Conservation (phyloP, 495 filamentous ascomycete genomes). For the Hamigera avellanea region DNA sequence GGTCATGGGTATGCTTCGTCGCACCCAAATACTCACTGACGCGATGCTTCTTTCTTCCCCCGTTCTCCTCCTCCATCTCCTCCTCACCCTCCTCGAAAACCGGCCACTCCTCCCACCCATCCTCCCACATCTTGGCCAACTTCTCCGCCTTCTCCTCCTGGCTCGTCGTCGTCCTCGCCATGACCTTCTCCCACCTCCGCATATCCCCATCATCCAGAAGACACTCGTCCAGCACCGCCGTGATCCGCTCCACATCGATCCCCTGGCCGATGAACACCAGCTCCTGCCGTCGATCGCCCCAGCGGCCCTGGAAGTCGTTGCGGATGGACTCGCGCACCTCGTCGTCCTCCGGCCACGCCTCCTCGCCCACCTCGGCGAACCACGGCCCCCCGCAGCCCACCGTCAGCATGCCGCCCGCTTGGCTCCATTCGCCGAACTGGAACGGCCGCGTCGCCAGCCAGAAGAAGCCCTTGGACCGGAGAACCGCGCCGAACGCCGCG, state of each 20-base stretch:
- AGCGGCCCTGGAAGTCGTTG: slow-evolving; percentile 36
- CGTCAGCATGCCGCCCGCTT: slow-evolving; percentile 48
- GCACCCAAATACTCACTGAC: slow-evolving; percentile 21
- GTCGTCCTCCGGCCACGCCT: slow-evolving; percentile 32
- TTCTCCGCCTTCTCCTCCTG: slow-evolving; percentile 22
- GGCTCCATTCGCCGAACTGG: slow-evolving; percentile 46
- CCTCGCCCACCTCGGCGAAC: slow-evolving; percentile 36
- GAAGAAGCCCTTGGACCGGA: slow-evolving; percentile 37
- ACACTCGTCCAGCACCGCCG: slow-evolving; percentile 34
- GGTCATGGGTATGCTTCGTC: slow-evolving; percentile 30
- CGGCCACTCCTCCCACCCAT: slow-evolving; percentile 49
- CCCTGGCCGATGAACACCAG: slow-evolving; percentile 48
- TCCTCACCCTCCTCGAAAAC: too few species aligned
- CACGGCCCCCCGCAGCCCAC: slow-evolving; percentile 40
- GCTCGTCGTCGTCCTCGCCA: slow-evolving; percentile 24
- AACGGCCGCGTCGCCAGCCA: slow-evolving; percentile 34
- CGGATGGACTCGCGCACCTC: slow-evolving; percentile 30
- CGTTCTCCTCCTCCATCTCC: slow-evolving; percentile 6
- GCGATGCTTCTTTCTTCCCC: slow-evolving; percentile 11
- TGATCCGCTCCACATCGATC: slow-evolving; percentile 31
- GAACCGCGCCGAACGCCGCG: slow-evolving; percentile 28
- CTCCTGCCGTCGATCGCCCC: slow-evolving; percentile 50
- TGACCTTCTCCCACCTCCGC: slow-evolving; percentile 36
- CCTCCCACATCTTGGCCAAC: slow-evolving; percentile 35
- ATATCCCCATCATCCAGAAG: slow-evolving; percentile 38